Percentiles rank a stretch among this genome's conserved stretches.
phyloP scores from a whole-genome alignment of 805 yeast species.

The Saturnispora zaruensis region DNA sequence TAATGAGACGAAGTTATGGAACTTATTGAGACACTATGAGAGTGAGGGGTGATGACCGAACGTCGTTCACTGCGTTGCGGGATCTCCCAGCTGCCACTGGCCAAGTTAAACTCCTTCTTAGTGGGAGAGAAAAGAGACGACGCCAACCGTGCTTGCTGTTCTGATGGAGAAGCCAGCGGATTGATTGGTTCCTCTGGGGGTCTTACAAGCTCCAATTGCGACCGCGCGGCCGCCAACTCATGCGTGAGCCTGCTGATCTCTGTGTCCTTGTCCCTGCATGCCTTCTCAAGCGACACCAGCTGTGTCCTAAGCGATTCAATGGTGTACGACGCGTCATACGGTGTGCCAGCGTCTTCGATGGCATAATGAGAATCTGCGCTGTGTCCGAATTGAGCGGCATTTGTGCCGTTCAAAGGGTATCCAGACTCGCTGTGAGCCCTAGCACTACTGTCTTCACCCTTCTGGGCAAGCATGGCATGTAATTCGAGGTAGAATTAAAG shows the following conservation, averaged over 20 bases:
- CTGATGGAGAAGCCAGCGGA: constrained; percentile 21
- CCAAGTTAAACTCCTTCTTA: background rate
- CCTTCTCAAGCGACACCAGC: background rate
- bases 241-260: background rate
- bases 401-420: background rate
- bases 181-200: constrained; percentile 8
- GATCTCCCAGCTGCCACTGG: constrained; percentile 13
- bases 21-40: constrained; percentile 1
- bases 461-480: background rate
- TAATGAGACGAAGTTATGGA: constrained; percentile 13
- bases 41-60: constrained; percentile 4
- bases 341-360: background rate
- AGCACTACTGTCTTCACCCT: background rate
- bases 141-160: constrained; percentile 15
- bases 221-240: background rate
- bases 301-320: background rate
- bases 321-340: background rate
- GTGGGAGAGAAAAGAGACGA: constrained; percentile 11
- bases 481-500: background rate
- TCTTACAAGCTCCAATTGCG: background rate
- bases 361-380: background rate
- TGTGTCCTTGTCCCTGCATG: background rate
- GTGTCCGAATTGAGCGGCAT: background rate
- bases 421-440: background rate
- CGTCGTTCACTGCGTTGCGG: constrained; percentile 25